Evolutionary conservation across 345 rosid genomes (phyloP), one percentile per base, ranked within the genome.

Genomic region (Fremontodendron californicum): DNA sequence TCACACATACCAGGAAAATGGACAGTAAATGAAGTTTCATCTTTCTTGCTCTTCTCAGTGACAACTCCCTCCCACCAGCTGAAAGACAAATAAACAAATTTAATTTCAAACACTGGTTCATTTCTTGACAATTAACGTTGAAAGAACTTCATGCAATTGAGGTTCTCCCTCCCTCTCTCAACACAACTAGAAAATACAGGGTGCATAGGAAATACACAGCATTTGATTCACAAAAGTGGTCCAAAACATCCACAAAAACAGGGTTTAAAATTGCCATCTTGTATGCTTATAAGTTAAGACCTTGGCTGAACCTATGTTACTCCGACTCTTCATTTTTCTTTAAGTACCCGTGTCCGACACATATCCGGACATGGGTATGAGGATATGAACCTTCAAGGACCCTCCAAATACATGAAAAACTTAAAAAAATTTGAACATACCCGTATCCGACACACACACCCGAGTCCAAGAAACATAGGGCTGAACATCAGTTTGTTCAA

Each of bases 41-140:
- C 97, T 57, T 86, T 93, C 87, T 91, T 88, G 90, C 77, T 87
- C 88, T 87, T 91, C 80, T 91, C 98, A 37, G 88, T 86, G 67
- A 96, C 79, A 74, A 91, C 87, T 78, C 97, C 99, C 85, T 96
- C 99, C 93, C 89, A 81, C 99, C 99, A 96, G 82, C 99, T 96
- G 86, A 75, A 73, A 72, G 73, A 79, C 48, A 77, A 46, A 76
- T 9, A 58, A 48, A 75, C 52, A n/a, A 62, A 66, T 43, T 48
- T 58, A 16, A 57, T 61, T 31, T 31, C 66, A 61, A 61, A 4
- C 18, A 61, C 29, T 55, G 61, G 37, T 29, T 61, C n/a, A 61
- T 29, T 61, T 61, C 29, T 21, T 21, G 61, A 55, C 15, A 55
- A 55, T 23, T 61, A 15, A 61, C 18, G 5, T 1, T 61, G 6